Evolutionary conservation across 257 asterid genomes (phyloP).

Genomic region (Fraxinus americana): DNA sequence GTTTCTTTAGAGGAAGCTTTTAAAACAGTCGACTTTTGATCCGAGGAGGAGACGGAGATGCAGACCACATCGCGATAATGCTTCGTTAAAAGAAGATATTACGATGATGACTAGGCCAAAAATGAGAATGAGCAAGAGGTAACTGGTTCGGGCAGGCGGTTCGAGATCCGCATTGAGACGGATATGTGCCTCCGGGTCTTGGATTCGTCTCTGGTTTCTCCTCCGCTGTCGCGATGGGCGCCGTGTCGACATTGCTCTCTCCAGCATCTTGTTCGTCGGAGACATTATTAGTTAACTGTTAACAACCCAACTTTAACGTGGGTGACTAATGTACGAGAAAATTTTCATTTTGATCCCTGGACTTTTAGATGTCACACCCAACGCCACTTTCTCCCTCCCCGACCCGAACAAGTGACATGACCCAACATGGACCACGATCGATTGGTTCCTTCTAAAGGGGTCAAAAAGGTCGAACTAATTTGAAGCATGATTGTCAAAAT

Average conservation of each 20-base stretch:
- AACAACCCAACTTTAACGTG: neutral
- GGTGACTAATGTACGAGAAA: neutral
- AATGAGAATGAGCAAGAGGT: slow-evolving; percentile 63
- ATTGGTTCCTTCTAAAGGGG: too few species aligned
- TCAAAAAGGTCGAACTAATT: too few species aligned
- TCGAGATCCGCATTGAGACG: slow-evolving; percentile 41
- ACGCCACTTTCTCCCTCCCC: too few species aligned
- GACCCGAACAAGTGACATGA: too few species aligned
- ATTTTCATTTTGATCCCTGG: neutral
- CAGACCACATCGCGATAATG: slow-evolving; percentile 86
- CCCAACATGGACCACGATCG: too few species aligned
- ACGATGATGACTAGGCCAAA: slow-evolving; percentile 51
- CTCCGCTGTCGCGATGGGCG: slow-evolving; percentile 57
- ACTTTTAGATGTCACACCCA: neutral
- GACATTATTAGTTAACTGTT: slow-evolving; percentile 21
- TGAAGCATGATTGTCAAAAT: too few species aligned
- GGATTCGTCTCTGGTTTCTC: slow-evolving; percentile 62
- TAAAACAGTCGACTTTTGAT: slow-evolving; percentile 23
- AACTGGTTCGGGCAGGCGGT: slow-evolving; percentile 72
- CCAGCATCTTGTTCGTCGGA: slow-evolving; percentile 55
- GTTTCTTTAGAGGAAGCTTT: too few species aligned
- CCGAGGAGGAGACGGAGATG: slow-evolving; percentile 71
- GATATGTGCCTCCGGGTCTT: slow-evolving; percentile 70
- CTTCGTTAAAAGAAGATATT: slow-evolving; percentile 40
- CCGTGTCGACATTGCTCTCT: slow-evolving; percentile 73